These are phyloP conservation scores for Candida ulmi DNA, from an alignment of 805 yeast species.

Conservation along the genomic window DNA sequence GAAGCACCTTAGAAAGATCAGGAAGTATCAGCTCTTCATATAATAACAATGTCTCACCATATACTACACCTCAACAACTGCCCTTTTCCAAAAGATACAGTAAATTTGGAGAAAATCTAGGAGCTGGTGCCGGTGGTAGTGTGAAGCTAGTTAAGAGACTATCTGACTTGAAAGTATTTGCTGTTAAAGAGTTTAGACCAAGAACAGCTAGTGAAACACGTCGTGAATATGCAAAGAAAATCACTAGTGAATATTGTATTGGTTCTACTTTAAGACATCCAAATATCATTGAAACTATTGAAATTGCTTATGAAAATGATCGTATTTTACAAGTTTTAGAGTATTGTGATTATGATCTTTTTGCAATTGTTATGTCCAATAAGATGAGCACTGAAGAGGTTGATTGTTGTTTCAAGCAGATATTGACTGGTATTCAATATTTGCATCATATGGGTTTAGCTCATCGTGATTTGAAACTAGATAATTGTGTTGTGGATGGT, in stretches of 20 bases:
- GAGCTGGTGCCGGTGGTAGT: conserved; percentile 94
- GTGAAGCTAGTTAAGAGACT: conserved; percentile 69
- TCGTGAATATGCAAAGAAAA: conserved; percentile 85
- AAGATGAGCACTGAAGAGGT: conserved; percentile 78
- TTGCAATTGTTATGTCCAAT: conserved; percentile 92
- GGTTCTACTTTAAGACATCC: conserved; percentile 88
- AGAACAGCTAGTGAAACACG: conserved; percentile 67
- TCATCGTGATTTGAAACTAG: conserved; percentile 87
- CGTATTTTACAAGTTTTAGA: conserved; percentile 90
- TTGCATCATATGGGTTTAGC: conserved; percentile 82
- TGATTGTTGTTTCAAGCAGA: conserved; percentile 85
- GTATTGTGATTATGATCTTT: conserved; percentile 86
- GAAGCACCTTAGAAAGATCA: conserved; percentile 19
- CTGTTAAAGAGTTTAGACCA: conserved; percentile 87
- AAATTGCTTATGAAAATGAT: conserved; percentile 84
- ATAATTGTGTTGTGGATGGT: conserved; percentile 81
- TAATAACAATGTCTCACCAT: conserved; percentile 30
- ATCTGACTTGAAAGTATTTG: conserved; percentile 68
- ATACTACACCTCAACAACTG: conserved; percentile 32
- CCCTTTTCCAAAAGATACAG: conserved; percentile 76
- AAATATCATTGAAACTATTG: conserved; percentile 86
- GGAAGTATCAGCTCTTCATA: conserved; percentile 27
- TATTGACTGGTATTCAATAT: conserved; percentile 74
- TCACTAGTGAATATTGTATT: conserved; percentile 91
- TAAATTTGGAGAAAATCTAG: conserved; percentile 79